Percentiles rank a stretch among this genome's conserved stretches.
Conservation (phyloP, 148 eudicot species). For the Rhododendron vialii region DNA sequence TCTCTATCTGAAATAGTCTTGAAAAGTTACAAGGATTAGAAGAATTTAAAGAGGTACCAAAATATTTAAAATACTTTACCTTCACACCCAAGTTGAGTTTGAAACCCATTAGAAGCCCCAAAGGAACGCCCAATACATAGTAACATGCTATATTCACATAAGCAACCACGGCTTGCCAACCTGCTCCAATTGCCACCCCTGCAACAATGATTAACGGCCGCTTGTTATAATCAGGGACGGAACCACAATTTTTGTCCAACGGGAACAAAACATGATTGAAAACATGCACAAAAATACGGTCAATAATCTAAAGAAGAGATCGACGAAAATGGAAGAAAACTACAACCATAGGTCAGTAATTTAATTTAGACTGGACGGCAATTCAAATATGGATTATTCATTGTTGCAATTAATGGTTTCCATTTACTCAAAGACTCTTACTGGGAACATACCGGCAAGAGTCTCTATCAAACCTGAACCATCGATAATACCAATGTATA, state of each 20-base stretch:
- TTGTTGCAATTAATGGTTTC: no score
- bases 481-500: no score
- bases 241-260: neutral
- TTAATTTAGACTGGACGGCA: no score
- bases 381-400: no score
- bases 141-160: constrained; percentile 34
- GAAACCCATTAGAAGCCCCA: constrained; percentile 32
- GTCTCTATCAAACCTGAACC: neutral
- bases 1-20: neutral
- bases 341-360: neutral
- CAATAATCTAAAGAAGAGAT: neutral
- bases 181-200: constrained; percentile 41
- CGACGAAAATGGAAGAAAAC: neutral
- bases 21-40: neutral
- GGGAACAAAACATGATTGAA: neutral
- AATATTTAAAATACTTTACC: neutral
- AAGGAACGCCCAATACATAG: constrained; percentile 30
- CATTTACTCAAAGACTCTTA: neutral
- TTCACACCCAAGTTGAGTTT: constrained; percentile 27
- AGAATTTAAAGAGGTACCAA: neutral
- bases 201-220: neutral
- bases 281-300: neutral
- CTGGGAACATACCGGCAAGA: neutral
- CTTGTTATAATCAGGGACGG: neutral
- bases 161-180: constrained; percentile 36